Evolutionary conservation across 176 grass and related monocot genomes (phyloP).

Genomic region (Juncus effusus): DNA sequence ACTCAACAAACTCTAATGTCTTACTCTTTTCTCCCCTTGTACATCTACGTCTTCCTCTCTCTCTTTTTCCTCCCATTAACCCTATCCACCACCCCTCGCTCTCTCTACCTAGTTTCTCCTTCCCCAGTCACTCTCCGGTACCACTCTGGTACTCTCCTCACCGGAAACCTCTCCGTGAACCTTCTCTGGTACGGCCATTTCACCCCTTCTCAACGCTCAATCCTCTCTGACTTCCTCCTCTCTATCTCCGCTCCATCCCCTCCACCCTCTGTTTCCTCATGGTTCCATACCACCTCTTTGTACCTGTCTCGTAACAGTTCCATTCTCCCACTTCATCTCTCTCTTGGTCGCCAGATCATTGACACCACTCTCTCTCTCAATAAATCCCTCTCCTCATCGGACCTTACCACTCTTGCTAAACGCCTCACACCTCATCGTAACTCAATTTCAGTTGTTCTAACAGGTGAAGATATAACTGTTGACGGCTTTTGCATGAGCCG

Average conservation of each 20-base stretch:
- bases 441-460: constrained; percentile 46
- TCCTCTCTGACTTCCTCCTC: constrained; percentile 52
- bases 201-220: constrained; percentile 53
- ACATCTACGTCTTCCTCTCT: constrained; percentile 18
- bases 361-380: constrained; percentile 41
- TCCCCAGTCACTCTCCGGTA: constrained; percentile 49
- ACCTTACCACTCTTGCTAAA: constrained; percentile 40
- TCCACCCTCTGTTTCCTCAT: constrained; percentile 44
- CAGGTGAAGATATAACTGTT: constrained; percentile 43
- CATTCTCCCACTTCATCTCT: constrained; percentile 32
- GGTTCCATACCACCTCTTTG: constrained; percentile 60
- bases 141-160: constrained; percentile 61
- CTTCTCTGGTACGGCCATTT: constrained; percentile 74
- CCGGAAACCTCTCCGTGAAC: constrained; percentile 57
- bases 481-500: constrained; percentile 67
- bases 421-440: constrained; percentile 51
- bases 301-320: constrained; percentile 42
- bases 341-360: constrained; percentile 53
- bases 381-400: constrained; percentile 29
- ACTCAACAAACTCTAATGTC: not conserved
- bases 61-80: constrained; percentile 1
- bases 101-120: constrained; percentile 53
- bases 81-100: constrained; percentile 27
- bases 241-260: constrained; percentile 38
- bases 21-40: not conserved